A percentile compares a stretch with the other conserved stretches of the same genome.
phyloP scores from a whole-genome alignment of 2,329 filamentous ascomycete genomes.

The Hypoxylon sp. region DNA sequence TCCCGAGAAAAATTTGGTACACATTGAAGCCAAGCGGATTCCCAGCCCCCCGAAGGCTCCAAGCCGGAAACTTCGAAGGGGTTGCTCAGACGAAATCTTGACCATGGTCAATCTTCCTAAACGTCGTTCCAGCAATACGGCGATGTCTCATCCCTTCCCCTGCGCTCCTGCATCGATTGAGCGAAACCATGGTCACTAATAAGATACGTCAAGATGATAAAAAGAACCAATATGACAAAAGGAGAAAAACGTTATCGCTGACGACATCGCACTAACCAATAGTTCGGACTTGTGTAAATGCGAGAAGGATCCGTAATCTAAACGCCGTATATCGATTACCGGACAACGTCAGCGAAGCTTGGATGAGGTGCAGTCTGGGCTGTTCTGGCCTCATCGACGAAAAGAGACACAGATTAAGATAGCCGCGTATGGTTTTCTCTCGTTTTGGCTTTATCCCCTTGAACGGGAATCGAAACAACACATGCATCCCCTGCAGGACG shows the following conservation, averaged over 20 bases:
- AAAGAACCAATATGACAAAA: conserved; percentile 10
- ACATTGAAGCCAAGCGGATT: not conserved
- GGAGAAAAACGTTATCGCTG: conserved; percentile 12
- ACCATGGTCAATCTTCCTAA: not conserved
- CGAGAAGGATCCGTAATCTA: conserved; percentile 18
- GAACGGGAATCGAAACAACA: conserved; percentile 1
- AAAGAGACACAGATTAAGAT: not conserved
- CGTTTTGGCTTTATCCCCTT: conserved; percentile 2
- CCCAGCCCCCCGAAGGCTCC: not conserved
- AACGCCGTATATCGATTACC: conserved; percentile 1
- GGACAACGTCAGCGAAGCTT: conserved; percentile 19
- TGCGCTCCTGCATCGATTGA: not conserved
- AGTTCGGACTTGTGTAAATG: conserved; percentile 14
- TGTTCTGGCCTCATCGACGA: not conserved
- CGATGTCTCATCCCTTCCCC: not conserved
- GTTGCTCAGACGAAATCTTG: not conserved
- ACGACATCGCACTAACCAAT: not conserved
- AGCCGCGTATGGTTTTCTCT: not conserved
- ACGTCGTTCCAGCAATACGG: not conserved
- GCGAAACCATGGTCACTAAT: too few species aligned
- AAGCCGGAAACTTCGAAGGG: conserved; percentile 6
- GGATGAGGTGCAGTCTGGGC: not conserved
- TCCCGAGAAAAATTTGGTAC: not conserved
- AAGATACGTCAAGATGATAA: not conserved
- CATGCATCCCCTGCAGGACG: conserved; percentile 14